Percentiles rank a stretch among this genome's conserved stretches.
phyloP scores from a whole-genome alignment of 163 green algal species.

The Chlamydomonas reinhardtii region DNA sequence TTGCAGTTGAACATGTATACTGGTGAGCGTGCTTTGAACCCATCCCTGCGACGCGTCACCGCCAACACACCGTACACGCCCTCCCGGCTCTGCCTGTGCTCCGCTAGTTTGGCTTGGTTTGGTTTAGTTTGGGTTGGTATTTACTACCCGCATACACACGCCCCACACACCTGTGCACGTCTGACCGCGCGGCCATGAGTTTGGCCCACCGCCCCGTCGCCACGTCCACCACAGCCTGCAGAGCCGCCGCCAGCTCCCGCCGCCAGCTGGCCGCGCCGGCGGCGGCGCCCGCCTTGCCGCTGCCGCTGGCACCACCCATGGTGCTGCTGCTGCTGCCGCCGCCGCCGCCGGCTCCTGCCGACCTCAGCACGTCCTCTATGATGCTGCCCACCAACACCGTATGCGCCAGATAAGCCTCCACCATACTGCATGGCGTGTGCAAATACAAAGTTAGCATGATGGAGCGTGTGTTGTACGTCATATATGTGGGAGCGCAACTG shows the following conservation, averaged over 20 bases:
- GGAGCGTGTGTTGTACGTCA: too few species aligned
- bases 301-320: neutral
- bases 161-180: slow-evolving; percentile 41
- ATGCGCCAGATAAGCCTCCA: slow-evolving; percentile 55
- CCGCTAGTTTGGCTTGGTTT: too few species aligned
- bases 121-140: too few species aligned
- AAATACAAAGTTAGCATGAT: too few species aligned
- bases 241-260: slow-evolving; percentile 29
- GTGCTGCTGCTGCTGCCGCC: neutral
- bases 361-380: slow-evolving; percentile 53
- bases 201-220: slow-evolving; percentile 52
- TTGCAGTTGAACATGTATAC: too few species aligned
- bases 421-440: slow-evolving; percentile 14
- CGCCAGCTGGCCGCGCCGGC: neutral
- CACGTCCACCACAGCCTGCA: slow-evolving; percentile 59
- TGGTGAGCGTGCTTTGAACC: too few species aligned
- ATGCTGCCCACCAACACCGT: slow-evolving; percentile 33
- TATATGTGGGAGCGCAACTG: too few species aligned
- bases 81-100: too few species aligned
- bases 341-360: neutral
- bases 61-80: too few species aligned
- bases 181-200: slow-evolving; percentile 39
- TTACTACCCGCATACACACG: too few species aligned
- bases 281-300: neutral
- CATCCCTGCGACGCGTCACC: too few species aligned